Conservation (phyloP, 495 filamentous ascomycete genomes). For the Collariella sp. region DNA sequence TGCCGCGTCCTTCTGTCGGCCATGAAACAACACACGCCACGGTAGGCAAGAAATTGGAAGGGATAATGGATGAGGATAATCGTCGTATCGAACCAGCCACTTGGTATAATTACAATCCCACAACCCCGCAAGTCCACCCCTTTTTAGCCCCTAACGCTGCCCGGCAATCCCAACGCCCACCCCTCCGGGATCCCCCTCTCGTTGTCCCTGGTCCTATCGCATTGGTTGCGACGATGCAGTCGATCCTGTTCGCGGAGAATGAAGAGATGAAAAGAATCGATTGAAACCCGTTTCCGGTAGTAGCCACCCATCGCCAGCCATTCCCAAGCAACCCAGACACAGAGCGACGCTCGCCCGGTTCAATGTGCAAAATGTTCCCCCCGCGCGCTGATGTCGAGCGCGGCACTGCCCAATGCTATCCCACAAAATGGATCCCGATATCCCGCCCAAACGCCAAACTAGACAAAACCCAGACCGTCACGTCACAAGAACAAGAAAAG, state of each 20-base stretch:
- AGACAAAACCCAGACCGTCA: slow-evolving; percentile 15
- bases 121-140: not conserved
- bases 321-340: not conserved
- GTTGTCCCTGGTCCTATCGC: not conserved
- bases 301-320: no score
- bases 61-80: not conserved
- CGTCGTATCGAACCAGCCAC: slow-evolving; percentile 4
- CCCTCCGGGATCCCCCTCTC: not conserved
- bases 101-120: slow-evolving; percentile 23
- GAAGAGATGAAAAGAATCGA: not conserved
- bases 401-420: slow-evolving; percentile 11
- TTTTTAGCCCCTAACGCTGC: not conserved
- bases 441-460: slow-evolving; percentile 17
- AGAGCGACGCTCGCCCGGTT: not conserved
- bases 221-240: not conserved
- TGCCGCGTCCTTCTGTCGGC: not conserved
- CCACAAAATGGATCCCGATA: slow-evolving; percentile 6
- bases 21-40: not conserved
- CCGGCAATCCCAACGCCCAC: slow-evolving; percentile 1
- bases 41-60: not conserved
- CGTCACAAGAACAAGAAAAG: slow-evolving; percentile 14
- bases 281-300: not conserved
- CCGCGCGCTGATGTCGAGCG: not conserved
- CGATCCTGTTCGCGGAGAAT: not conserved
- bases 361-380: slow-evolving; percentile 3